Base-by-base conservation (phyloP, 257 asterid genomes). In the Paraleonurus japonicus region DNA sequence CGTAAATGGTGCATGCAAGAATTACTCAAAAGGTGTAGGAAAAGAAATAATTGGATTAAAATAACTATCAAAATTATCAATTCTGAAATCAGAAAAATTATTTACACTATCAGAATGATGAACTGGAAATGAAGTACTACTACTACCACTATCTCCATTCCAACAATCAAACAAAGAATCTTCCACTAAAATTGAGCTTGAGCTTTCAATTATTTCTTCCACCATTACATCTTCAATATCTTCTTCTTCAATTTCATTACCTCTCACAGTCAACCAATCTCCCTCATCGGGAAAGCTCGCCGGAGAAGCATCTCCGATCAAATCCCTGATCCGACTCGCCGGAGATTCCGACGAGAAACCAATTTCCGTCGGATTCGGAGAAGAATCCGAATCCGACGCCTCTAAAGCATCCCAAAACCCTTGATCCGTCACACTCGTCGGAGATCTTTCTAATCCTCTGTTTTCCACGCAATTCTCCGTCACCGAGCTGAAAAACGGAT, bases 351-450 rank as follows among this genome's bases (percentile, higher is more conserved):
- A 17, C 0, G 78, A 22, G 0, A 65, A 45, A 24, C 59, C 72
- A 0, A 58, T 41, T 4, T 30, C 71, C n/a, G 84, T 61, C 43
- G 77, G 51, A 0, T 22, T 65, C 16, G 4, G 15, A 0, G 86
- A 73, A n/a, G n/a, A n/a, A n/a, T 32, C 37, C 10, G 45, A 63
- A 63, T 81, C 82, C 33, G 83, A 53, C 11, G 23, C 82, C 78
- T 82, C 94, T 23, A 84, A 4, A 2, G 82, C 80, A 70, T 91
- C 90, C 98, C 98, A 94, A 32, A 90, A 76, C 3, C 75, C 84
- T 35, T 81, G 89, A 80, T 90, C 91, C 77, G 85, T 73, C 23
- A 86, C 85, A 70, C 91, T 85, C 0, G 95, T 91, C 26, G 98
- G 98, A 72, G 98, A 89, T 67, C 72, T 79, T 65, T 85, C 75